Percentiles rank a stretch among this genome's conserved stretches.
These are phyloP conservation scores for Ophiocordyceps camponoti-leonardi DNA, from an alignment of 2,329 filamentous ascomycete genomes.

Conservation along the genomic window DNA sequence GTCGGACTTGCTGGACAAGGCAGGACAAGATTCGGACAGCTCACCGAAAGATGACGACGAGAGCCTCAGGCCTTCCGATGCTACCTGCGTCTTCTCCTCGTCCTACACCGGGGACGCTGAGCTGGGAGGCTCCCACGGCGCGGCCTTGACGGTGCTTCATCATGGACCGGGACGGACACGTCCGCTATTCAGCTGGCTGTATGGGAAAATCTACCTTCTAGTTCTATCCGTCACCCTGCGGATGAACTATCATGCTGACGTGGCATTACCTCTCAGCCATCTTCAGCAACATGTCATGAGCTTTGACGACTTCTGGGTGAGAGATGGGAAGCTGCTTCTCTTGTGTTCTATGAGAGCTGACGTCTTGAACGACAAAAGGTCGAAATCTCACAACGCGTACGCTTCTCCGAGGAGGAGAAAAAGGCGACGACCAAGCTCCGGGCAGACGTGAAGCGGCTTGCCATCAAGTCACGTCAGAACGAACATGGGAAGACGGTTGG, in stretches of 20 bases:
- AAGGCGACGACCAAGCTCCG: constrained; percentile 18
- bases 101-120: constrained; percentile 21
- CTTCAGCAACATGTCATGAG: constrained; percentile 21
- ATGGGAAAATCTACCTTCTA: constrained; percentile 1
- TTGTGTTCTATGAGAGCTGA: neutral
- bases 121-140: constrained; percentile 17
- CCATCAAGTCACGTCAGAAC: constrained; percentile 18
- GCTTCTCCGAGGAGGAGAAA: constrained; percentile 16
- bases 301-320: constrained; percentile 24
- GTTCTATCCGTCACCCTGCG: too few relatives aligned
- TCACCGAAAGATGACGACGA: constrained; percentile 4
- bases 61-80: constrained; percentile 3
- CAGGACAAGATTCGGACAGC: constrained; percentile 9
- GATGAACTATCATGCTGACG: constrained; percentile 4
- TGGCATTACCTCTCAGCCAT: constrained; percentile 10
- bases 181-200: constrained; percentile 25
- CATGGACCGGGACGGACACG: constrained; percentile 13
- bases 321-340: neutral
- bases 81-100: constrained; percentile 14
- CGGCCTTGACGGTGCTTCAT: constrained; percentile 17
- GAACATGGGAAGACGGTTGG: constrained; percentile 19
- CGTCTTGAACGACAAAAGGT: constrained; percentile 8
- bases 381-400: constrained; percentile 16
- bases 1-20: constrained; percentile 11
- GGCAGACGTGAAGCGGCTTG: constrained; percentile 18